Conservation (phyloP, 2,329 filamentous ascomycete genomes). For the Stachybotrys chlorohalonatus region DNA sequence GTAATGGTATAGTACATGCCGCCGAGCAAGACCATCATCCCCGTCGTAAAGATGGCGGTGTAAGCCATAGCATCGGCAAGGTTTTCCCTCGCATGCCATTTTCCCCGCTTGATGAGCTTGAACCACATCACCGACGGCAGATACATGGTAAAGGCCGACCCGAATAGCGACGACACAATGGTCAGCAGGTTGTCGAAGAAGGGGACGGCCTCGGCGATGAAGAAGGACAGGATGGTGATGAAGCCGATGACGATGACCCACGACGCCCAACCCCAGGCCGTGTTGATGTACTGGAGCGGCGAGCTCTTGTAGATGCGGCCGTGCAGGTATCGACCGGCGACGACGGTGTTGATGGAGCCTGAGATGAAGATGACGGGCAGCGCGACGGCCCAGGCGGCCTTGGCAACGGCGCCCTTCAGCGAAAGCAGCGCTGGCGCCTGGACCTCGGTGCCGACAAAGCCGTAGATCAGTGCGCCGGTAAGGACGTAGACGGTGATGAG, state of each 20-base stretch:
- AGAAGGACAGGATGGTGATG: conserved; percentile 54
- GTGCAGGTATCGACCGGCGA: conserved; percentile 27
- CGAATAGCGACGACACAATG: conserved; percentile 36
- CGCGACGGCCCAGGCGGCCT: conserved; percentile 56
- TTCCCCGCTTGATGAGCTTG: neutral
- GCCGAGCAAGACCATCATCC: neutral
- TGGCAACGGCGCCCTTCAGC: conserved; percentile 43
- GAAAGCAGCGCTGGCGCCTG: conserved; percentile 55
- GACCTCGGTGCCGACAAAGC: conserved; percentile 50
- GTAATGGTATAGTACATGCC: neutral
- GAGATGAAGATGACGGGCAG: conserved; percentile 60
- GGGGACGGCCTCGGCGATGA: conserved; percentile 62
- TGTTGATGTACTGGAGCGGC: conserved; percentile 27
- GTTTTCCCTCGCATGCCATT: neutral
- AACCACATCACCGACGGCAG: neutral
- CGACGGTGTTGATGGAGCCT: conserved; percentile 50
- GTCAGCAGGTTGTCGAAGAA: conserved; percentile 57
- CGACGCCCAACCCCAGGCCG: conserved; percentile 26
- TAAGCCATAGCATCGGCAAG: neutral
- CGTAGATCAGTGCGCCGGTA: conserved; percentile 55
- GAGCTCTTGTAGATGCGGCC: conserved; percentile 25
- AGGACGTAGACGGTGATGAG: conserved; percentile 54
- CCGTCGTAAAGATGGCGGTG: neutral
- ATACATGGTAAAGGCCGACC: conserved; percentile 18
- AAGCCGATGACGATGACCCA: conserved; percentile 49